A percentile compares a stretch with the other conserved stretches of the same genome.
Conservation (phyloP, 176 grass and related monocot species). For the Thinopyrum elongatum region DNA sequence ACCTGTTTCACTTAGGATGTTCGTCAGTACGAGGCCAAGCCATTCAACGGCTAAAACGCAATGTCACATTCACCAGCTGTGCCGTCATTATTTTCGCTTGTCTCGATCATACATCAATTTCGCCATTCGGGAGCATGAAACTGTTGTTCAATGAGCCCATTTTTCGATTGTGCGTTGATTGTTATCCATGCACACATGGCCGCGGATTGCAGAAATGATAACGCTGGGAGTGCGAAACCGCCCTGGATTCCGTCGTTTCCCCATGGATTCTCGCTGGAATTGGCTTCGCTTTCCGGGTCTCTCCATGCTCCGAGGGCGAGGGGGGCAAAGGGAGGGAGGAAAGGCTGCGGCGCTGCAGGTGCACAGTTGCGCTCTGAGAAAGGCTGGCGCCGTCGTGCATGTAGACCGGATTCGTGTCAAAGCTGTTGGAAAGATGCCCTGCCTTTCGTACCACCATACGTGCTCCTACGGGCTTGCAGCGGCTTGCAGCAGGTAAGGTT, state of each 20-base stretch:
- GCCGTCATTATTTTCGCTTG: not conserved
- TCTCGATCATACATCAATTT: not conserved
- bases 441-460: conserved; percentile 13
- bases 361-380: conserved; percentile 25
- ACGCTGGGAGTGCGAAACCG: not conserved
- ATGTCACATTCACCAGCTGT: not conserved
- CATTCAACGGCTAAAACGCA: not conserved
- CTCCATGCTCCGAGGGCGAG: not conserved
- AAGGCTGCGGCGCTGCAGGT: conserved; percentile 39
- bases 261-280: not conserved
- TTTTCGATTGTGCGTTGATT: not conserved
- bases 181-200: not conserved
- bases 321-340: conserved; percentile 3
- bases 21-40: not conserved
- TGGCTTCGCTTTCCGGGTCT: not conserved
- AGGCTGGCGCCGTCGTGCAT: conserved; percentile 31
- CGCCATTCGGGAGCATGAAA: not conserved
- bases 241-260: not conserved
- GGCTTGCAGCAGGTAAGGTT: conserved; percentile 1
- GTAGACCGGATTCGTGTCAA: conserved; percentile 33
- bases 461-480: not conserved
- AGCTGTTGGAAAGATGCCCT: conserved; percentile 44
- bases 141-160: not conserved
- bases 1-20: conserved; percentile 12
- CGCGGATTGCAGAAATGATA: conserved; percentile 9